Evolutionary conservation across 192 early-diverging fungal genomes (phyloP), one percentile per base, ranked within the genome.

Genomic region (Fimicolochytrium jonesii): DNA sequence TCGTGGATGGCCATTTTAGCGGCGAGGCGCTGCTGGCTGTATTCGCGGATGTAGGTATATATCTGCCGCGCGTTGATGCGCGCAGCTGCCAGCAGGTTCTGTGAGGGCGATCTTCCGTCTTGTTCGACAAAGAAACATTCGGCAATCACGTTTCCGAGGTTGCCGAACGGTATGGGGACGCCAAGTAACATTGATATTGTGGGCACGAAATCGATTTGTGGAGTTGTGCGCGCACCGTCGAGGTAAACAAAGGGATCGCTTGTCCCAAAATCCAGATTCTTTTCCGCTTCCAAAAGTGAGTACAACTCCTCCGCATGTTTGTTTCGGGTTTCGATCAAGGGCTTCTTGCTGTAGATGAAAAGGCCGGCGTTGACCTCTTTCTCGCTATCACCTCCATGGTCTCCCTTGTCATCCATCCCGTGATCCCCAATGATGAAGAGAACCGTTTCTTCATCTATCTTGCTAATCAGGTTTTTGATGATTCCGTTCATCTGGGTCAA

Each of bases 371-470:
- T 86, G 28, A 96, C 70, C 62, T 99, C 96, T 49, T 88, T 81
- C 42, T 87, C 84, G 64, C 87, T 91, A 56, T 99, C 96, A 22
- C 96, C 96, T 15, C 96, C 96, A 53, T 99, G 96, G 68, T 99
- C 93, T 11, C 96, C 96, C 69, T 92, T 89, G 7, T 71, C 58
- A 36, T 92, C 91, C 96, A 98, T 98, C 6, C 96, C 96, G 59
- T 99, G 96, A 68, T 99, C 96, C 30, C 96, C 96, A 75, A 97
- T 85, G 20, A 99, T 87, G 15, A 93, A 75, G 7, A 96, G 76
- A 10, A 92, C 70, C 0, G 94, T 95, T 11, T 92, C 82, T 10
- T 88, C 73, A 55, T 91, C 84, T 3, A 96, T 70, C 23, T 75
- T 66, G 0, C 77, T 66, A 23, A 91, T 70, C 4, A 94, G 65